phyloP scores from a whole-genome alignment of 306 rosid species.

The Erythrophleum fordii region DNA sequence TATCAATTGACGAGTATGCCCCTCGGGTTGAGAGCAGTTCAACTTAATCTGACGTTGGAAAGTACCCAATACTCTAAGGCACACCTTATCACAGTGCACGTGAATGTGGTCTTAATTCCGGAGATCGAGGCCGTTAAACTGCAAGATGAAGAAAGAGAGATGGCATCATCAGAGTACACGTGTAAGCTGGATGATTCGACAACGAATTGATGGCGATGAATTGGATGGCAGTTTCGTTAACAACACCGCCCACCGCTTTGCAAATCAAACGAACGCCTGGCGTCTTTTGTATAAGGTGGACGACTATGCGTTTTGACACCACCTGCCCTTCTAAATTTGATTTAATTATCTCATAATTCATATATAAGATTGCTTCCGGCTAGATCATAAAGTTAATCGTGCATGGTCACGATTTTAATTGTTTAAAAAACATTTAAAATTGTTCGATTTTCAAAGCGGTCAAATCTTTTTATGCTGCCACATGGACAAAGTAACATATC shows the following conservation, averaged over 20 bases:
- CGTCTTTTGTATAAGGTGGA: neutral
- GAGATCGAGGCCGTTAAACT: neutral
- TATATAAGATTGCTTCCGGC: too few relatives aligned
- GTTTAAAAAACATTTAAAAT: neutral
- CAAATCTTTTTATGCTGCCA: neutral
- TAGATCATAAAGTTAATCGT: too few relatives aligned
- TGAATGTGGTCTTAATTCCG: neutral
- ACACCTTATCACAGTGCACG: neutral
- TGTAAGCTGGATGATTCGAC: conserved; percentile 27
- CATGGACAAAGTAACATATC: neutral
- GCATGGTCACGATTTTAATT: too few relatives aligned
- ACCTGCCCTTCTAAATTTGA: neutral
- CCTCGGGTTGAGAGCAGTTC: neutral
- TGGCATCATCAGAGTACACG: conserved; percentile 8
- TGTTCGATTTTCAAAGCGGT: neutral
- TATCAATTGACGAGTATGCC: neutral
- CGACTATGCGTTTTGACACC: conserved; percentile 11
- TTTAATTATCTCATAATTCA: neutral
- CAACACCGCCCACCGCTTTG: conserved; percentile 17
- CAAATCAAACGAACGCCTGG: neutral
- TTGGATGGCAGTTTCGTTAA: conserved; percentile 5
- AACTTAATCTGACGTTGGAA: neutral
- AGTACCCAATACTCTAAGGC: neutral
- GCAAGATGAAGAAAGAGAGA: neutral
- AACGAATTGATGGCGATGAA: neutral